Conservation (phyloP, 2,329 filamentous ascomycete genomes). For the Ascochyta clinopodiicola region DNA sequence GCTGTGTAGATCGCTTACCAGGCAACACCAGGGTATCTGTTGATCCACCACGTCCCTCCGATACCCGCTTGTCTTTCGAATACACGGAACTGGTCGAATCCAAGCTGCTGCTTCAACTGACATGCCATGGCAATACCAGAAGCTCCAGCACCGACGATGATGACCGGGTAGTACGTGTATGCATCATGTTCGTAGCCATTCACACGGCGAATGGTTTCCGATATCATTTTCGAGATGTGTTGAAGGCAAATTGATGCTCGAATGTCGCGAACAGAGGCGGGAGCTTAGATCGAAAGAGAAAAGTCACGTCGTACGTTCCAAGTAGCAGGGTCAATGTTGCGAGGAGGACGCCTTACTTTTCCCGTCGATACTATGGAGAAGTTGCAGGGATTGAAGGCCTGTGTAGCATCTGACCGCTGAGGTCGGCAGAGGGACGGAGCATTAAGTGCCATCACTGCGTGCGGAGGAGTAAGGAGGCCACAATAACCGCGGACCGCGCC, state of each 20-base stretch:
- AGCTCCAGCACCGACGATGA: conserved; percentile 67
- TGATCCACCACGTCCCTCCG: conserved; percentile 70
- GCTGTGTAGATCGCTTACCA: conserved; percentile 26
- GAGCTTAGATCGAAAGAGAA: background rate
- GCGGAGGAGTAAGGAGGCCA: background rate
- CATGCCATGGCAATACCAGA: conserved; percentile 68
- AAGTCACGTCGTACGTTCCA: background rate
- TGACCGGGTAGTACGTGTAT: conserved; percentile 55
- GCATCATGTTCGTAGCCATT: conserved; percentile 49
- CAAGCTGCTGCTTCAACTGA: conserved; percentile 63
- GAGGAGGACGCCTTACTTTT: background rate
- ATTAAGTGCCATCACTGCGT: background rate
- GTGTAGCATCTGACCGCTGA: background rate
- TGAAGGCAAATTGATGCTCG: background rate
- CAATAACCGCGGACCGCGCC: background rate
- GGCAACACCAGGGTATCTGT: conserved; percentile 61
- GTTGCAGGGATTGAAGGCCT: background rate
- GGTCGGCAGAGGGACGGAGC: background rate
- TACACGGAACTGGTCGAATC: conserved; percentile 65
- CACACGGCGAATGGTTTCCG: conserved; percentile 45
- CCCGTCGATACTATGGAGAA: background rate
- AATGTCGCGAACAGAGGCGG: background rate
- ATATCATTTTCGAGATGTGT: conserved; percentile 30
- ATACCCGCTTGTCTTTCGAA: conserved; percentile 65
- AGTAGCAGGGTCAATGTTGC: background rate